Evolutionary conservation across 1,139 yeast genomes (phyloP).

Genomic region (Suhomyces kunorum): DNA sequence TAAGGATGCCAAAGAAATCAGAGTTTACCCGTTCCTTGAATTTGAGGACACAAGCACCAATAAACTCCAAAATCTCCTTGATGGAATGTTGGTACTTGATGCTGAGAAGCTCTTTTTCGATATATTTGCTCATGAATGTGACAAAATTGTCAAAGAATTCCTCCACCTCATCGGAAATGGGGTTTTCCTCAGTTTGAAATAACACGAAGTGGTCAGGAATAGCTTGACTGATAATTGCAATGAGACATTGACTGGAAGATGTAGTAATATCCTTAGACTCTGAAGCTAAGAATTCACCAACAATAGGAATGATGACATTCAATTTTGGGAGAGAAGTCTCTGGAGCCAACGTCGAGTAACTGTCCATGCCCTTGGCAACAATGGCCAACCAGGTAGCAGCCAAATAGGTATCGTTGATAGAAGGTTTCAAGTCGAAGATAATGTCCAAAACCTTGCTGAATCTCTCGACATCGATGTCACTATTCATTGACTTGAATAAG

Average conservation of each 20-base stretch:
- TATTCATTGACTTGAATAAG: conserved; percentile 72
- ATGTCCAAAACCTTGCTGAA: conserved; percentile 66
- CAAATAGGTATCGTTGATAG: conserved; percentile 76
- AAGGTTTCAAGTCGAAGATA: conserved; percentile 78
- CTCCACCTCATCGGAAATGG: conserved; percentile 45
- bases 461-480: conserved; percentile 61
- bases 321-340: conserved; percentile 55
- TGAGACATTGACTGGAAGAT: conserved; percentile 84
- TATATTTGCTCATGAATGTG: conserved; percentile 48
- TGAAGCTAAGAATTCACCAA: conserved; percentile 64
- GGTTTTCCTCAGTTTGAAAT: conserved; percentile 45
- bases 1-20: conserved; percentile 64
- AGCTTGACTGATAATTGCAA: conserved; percentile 68
- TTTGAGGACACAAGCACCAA: conserved; percentile 63
- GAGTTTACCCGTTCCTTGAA: conserved; percentile 73
- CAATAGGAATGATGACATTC: conserved; percentile 56
- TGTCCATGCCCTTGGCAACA: conserved; percentile 79
- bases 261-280: conserved; percentile 66
- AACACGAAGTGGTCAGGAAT: conserved; percentile 62
- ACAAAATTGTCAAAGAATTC: conserved; percentile 59
- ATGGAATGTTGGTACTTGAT: conserved; percentile 80
- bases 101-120: conserved; percentile 60
- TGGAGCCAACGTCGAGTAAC: conserved; percentile 65
- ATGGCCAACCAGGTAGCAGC: conserved; percentile 97
- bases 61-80: conserved; percentile 68